phyloP scores from a whole-genome alignment of 148 eudicot genomes.

The Polygonum aviculare region DNA sequence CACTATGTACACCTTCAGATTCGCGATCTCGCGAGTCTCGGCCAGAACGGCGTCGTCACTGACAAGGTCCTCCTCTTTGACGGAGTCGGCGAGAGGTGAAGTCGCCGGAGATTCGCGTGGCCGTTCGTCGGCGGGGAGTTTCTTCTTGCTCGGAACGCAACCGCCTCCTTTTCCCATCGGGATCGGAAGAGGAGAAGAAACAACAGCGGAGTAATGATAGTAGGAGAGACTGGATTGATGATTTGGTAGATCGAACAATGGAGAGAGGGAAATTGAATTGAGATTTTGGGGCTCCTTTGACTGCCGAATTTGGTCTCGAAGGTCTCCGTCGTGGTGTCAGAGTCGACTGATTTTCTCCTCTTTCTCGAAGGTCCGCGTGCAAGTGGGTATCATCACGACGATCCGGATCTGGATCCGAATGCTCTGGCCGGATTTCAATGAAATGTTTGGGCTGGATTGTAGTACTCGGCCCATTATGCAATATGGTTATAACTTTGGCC shows the following conservation, averaged over 20 bases:
- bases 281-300: background rate
- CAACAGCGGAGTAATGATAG: background rate
- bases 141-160: constrained; percentile 70
- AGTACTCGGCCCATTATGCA: background rate
- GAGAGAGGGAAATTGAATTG: background rate
- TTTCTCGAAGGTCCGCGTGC: background rate
- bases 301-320: background rate
- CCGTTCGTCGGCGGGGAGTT: constrained; percentile 10
- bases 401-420: constrained; percentile 2
- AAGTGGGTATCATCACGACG: background rate
- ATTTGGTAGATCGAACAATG: background rate
- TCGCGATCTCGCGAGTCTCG: constrained; percentile 12
- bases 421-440: background rate
- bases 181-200: background rate
- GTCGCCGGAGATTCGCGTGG: constrained; percentile 6
- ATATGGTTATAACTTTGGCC: background rate
- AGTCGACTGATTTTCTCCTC: background rate
- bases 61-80: background rate
- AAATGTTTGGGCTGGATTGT: background rate
- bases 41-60: constrained; percentile 2
- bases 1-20: constrained; percentile 46
- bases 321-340: background rate
- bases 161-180: constrained; percentile 94
- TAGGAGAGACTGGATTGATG: background rate
- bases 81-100: constrained; percentile 11